Evolutionary conservation across 257 asterid genomes (phyloP).

Genomic region (Ilex asprella): DNA sequence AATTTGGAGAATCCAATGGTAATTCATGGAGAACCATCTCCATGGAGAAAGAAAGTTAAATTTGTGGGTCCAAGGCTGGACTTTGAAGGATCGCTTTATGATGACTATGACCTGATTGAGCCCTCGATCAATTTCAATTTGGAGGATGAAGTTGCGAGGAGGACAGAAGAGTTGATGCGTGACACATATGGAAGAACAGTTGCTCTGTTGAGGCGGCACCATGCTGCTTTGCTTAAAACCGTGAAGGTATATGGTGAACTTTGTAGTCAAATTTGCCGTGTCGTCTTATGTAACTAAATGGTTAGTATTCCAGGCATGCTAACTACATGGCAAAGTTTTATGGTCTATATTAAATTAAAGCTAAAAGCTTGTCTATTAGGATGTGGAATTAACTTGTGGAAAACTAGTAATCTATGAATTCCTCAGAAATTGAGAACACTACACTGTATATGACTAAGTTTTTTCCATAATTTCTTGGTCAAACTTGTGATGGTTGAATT

Average conservation of each 20-base stretch:
- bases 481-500: background rate
- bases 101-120: constrained; percentile 62
- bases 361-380: no score
- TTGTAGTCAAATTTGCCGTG: background rate
- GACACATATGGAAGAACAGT: constrained; percentile 66
- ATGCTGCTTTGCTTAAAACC: constrained; percentile 81
- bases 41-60: constrained; percentile 66
- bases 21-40: constrained; percentile 90
- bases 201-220: constrained; percentile 59
- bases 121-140: constrained; percentile 72
- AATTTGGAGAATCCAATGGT: constrained; percentile 84
- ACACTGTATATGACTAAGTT: no score
- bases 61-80: constrained; percentile 87
- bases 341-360: no score
- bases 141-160: constrained; percentile 74
- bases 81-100: constrained; percentile 81
- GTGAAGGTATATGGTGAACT: constrained; percentile 47
- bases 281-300: no score
- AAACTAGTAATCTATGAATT: background rate
- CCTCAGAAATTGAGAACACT: no score
- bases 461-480: no score
- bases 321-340: background rate
- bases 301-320: background rate
- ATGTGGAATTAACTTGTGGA: no score
- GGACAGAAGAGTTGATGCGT: constrained; percentile 64